phyloP scores from a whole-genome alignment of 2,329 filamentous ascomycete genomes.

The Talaromyces sp. region DNA sequence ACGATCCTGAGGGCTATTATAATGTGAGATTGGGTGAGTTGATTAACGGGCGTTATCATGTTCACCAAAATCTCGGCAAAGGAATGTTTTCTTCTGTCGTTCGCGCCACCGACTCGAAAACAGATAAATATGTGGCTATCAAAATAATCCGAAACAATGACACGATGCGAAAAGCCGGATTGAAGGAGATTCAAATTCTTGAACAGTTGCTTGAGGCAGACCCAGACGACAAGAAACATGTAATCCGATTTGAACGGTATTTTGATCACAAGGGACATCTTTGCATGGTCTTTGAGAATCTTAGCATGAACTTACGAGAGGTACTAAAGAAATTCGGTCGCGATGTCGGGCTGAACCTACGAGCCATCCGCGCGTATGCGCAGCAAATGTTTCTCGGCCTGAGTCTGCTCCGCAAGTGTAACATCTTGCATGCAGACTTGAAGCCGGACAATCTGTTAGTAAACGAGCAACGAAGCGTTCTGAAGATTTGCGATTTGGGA shows the following conservation, averaged over 20 bases:
- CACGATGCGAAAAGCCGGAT: slow-evolving; percentile 81
- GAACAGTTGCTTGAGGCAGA: slow-evolving; percentile 83
- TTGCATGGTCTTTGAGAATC: slow-evolving; percentile 94
- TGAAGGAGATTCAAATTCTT: slow-evolving; percentile 91
- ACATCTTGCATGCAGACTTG: slow-evolving; percentile 90
- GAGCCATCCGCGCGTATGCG: slow-evolving; percentile 82
- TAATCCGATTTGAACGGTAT: slow-evolving; percentile 79
- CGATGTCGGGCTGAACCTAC: slow-evolving; percentile 85
- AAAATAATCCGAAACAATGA: slow-evolving; percentile 98
- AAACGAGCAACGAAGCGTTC: slow-evolving; percentile 73
- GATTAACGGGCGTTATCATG: slow-evolving; percentile 81
- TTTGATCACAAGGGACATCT: slow-evolving; percentile 95
- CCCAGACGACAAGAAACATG: slow-evolving; percentile 82
- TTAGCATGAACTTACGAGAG: slow-evolving; percentile 87
- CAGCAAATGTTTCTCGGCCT: slow-evolving; percentile 92
- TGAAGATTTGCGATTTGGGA: slow-evolving; percentile 95
- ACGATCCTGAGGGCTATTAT: slow-evolving; percentile 94
- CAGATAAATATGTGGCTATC: slow-evolving; percentile 78
- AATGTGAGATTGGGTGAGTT: slow-evolving; percentile 90
- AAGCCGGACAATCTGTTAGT: slow-evolving; percentile 98
- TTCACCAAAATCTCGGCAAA: slow-evolving; percentile 81
- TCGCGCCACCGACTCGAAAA: slow-evolving; percentile 73
- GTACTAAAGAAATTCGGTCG: slow-evolving; percentile 94
- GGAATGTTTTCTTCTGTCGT: slow-evolving; percentile 98
- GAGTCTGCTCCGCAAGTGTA: slow-evolving; percentile 82